These are phyloP conservation scores for Ganoderma sp. DNA, from an alignment of 1,284 basidiomycete genomes.

Conservation along the genomic window DNA sequence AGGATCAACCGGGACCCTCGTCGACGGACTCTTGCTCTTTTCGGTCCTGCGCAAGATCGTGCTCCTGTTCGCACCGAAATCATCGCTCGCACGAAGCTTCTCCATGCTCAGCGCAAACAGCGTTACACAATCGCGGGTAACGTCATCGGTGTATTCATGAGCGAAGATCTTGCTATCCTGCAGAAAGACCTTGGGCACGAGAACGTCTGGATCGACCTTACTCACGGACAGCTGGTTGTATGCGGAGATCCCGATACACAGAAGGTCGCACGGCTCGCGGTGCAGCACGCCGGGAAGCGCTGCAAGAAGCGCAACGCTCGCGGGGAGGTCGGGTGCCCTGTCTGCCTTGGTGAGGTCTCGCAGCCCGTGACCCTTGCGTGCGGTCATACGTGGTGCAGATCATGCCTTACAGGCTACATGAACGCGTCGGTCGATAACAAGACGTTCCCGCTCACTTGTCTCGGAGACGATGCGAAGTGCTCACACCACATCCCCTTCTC, in stretches of 20 bases:
- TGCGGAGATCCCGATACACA: conserved; percentile 46
- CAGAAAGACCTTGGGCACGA: conserved; percentile 48
- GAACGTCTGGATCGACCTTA: conserved; percentile 45
- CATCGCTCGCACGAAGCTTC: conserved; percentile 48
- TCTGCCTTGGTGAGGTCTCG: conserved; percentile 61
- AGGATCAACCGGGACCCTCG: conserved; percentile 49
- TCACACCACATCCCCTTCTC: conserved; percentile 55
- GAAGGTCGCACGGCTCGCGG: conserved; percentile 46
- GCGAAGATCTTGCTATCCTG: conserved; percentile 46
- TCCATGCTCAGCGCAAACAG: conserved; percentile 49
- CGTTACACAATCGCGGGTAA: conserved; percentile 53
- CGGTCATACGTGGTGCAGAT: conserved; percentile 68
- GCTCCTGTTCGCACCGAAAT: conserved; percentile 49
- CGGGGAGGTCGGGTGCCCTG: conserved; percentile 52
- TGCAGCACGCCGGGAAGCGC: conserved; percentile 44
- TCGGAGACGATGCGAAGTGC: conserved; percentile 66
- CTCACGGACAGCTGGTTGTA: conserved; percentile 41
- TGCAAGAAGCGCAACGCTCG: conserved; percentile 26
- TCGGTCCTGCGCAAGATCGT: conserved; percentile 52
- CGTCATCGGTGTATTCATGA: conserved; percentile 52
- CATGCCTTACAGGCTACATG: conserved; percentile 64
- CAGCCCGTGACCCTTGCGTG: conserved; percentile 60
- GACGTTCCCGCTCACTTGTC: conserved; percentile 70
- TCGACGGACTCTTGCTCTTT: conserved; percentile 55
- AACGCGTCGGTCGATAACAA: conserved; percentile 58